Evolutionary conservation across 2,329 filamentous ascomycete genomes (phyloP), one percentile per base, ranked within the genome.

Genomic region (Apiospora rasikravindrae): DNA sequence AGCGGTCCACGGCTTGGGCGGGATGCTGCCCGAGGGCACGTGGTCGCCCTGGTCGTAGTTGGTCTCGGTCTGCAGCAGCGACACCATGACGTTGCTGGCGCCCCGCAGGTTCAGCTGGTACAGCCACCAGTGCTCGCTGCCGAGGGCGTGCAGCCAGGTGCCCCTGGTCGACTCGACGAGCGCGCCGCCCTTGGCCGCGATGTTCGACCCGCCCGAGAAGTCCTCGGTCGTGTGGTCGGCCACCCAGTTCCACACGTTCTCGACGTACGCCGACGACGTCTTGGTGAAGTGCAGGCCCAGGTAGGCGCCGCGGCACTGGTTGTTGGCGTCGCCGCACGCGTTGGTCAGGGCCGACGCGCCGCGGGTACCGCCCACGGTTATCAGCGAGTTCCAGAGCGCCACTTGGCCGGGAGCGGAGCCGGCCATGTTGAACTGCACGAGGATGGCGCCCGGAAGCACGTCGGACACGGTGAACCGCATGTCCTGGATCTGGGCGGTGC

Each of bases 401-500:
- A 80, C 77, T 37, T 80, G 77, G 7, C 82, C 82, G 0, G 82
- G 81, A 1, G 73, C 69, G 8, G 73, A 71, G 1, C 82, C 82
- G 7, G 80, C 81, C 69, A 82, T 79, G 75, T 84, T 79, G 72
- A 83, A 81, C 74, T 82, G 80, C n/a, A 93, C 84, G 22, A 93
- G 81, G 10, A 92, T 87, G 7, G 90, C 89, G 44, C 91, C 90
- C 10, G 88, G 84, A 10, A 89, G 85, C 11, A 88, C 85, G 7
- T 91, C 90, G 73, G 86, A 84, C 1, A 90, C 91, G 73, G 88
- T 87, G 64, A 94, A 85, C 53, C 93, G 86, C 81, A 92, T 88
- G 75, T 94, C 91, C 2, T 87, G 88, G 82, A 90, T 89, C 78
- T 93, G 90, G 8, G 92, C 85, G 1, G 79, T 82, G 16, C 92